These are phyloP conservation scores for Solanum okadae DNA, from an alignment of 257 asterid genomes.

Conservation along the genomic window DNA sequence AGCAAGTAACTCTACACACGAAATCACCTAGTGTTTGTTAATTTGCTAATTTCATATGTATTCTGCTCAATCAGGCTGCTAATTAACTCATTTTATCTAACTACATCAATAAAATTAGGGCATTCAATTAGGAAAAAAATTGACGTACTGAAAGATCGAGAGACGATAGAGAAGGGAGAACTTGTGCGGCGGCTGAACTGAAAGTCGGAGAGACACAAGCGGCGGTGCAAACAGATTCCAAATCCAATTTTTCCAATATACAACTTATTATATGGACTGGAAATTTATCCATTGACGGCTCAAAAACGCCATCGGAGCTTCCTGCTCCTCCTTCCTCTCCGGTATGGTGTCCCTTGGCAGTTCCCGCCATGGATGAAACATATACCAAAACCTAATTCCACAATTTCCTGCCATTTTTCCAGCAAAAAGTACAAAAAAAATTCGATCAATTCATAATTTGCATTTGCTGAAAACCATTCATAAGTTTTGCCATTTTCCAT, in stretches of 20 bases:
- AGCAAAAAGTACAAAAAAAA: not conserved
- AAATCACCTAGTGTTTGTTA: not conserved
- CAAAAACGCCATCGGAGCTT: constrained; percentile 2
- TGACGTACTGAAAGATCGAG: constrained; percentile 69
- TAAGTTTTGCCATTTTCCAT: not conserved
- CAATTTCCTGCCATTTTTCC: not conserved
- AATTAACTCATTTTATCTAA: not conserved
- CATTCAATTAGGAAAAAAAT: not conserved
- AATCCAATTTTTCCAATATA: constrained; percentile 38
- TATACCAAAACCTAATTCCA: not conserved
- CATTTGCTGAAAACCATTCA: not conserved
- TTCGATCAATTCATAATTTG: not conserved
- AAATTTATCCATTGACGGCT: constrained; percentile 23
- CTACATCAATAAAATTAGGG: not conserved
- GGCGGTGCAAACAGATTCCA: constrained; percentile 48
- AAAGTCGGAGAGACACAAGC: constrained; percentile 47
- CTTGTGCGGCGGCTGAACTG: constrained; percentile 27
- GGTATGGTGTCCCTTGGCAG: not conserved
- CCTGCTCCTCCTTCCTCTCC: not conserved
- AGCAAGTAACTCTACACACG: not conserved
- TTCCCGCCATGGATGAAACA: not conserved
- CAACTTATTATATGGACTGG: constrained; percentile 38
- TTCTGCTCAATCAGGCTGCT: not conserved
- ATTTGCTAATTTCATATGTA: not conserved
- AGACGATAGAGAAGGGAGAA: constrained; percentile 35